Evolutionary conservation across 2,329 filamentous ascomycete species (phyloP), one percentile per base, ranked within the genome.

Genomic region (Ophiocordyceps sinensis): DNA sequence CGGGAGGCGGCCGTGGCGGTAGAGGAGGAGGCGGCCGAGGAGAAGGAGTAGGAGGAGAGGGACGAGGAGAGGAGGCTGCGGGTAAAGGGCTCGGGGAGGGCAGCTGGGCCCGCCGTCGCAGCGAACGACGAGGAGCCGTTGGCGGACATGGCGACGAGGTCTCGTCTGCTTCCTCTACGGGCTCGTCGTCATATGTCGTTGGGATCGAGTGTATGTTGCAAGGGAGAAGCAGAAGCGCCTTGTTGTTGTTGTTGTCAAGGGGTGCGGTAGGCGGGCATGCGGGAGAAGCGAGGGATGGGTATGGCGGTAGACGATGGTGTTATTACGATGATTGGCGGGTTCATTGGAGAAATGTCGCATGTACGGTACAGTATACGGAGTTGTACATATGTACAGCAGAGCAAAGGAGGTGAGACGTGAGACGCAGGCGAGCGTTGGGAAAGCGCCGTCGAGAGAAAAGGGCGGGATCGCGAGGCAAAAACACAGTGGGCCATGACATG

Each of bases 21-120:
- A 13, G 77, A 74, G 38, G 79, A 83, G 41, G 80, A 77, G 51
- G 84, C 75, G 45, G 85, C 85, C 43, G 76, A 75, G 35, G 79
- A 19, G 26, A 41, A 23, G 7, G 39, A 41, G 32, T 40, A 74
- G 39, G 79, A 83, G 40, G 80, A 77, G 51, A 85, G 75, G 45
- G 85, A 85, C 43, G 76, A 75, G 35, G 80, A 75, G 42, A 76
- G 64, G 37, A 67, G 54, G 44, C 62, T 61, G 41, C 78, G 74
- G 52, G 64, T 59, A 54, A 70, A 70, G 51, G 61, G 69, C 52
- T 57, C 54, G 44, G 48, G 49, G 42, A 51, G 52, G 26, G 53
- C 48, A 4, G 23, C 23, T 26, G 40, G 15, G 37, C 58, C 62
- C 42, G 51, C 62, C 42, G 51, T 49, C 47, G 63, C 61, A 51